Evolutionary conservation across 352 stramenopile species (phyloP), one percentile per base, ranked within the genome.

Genomic region (Phytophthora colocasiae): DNA sequence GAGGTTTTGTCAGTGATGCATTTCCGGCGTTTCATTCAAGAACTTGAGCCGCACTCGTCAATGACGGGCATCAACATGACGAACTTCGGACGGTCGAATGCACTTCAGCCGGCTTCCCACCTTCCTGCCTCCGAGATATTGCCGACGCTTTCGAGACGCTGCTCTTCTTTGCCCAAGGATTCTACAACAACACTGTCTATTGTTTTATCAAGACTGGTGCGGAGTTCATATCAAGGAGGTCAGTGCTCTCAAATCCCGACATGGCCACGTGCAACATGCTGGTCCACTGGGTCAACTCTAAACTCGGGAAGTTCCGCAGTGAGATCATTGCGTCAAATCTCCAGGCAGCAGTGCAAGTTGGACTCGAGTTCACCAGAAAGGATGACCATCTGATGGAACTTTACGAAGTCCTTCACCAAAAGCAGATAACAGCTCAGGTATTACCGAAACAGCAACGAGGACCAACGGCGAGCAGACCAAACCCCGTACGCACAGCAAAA

Each of bases 301-400:
- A 66, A 17, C 31, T 68, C 0, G 44, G 43, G 0, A 64, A 64
- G 38, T 69, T 69, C 38, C 46, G 47, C 0, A 55, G 61, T 24
- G 29, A 58, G 12, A 22, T 69, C 4, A 50, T 69, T 11, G 4
- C 36, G 3, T 11, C 38, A 0, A 38, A 49, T 11, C 19, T 64
- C 1, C 29, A 43, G 26, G 41, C 46, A 0, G 46, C 61, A 4
- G 46, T 10, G 6, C 39, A 38, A 15, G 7, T 63, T 8, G 34
- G 34, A 19, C 22, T 31, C 1, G 47, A 57, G 27, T 62, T 68
- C n/a, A 15, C 32, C 1, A 1, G 46, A 26, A 63, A 27, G 5
- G 46, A 69, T 9, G 53, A 31, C 27, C 52, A 58, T 19, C 31
- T 63, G 0, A 63, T 58, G 53, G 46, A 69, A 10, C 47, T 59